phyloP scores from a whole-genome alignment of 2,329 filamentous ascomycete genomes.

The Cadophora luteo-olivacea region DNA sequence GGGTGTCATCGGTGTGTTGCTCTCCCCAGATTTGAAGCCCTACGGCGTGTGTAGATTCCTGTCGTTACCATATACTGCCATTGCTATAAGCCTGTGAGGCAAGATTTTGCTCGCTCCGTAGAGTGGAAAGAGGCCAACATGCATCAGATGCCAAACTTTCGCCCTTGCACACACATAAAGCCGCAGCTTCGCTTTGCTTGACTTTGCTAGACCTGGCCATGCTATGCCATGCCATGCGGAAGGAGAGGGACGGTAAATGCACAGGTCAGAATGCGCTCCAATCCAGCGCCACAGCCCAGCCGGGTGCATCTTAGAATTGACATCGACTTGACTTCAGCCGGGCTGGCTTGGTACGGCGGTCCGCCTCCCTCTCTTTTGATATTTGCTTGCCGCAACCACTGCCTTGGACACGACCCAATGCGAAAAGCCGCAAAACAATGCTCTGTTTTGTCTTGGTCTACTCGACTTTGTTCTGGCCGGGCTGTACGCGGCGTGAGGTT shows the following conservation, averaged over 20 bases:
- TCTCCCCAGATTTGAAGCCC: conserved; percentile 24
- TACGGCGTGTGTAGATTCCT: conserved; percentile 15
- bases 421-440: not conserved
- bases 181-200: not conserved
- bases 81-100: not conserved
- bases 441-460: not conserved
- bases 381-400: conserved; percentile 28
- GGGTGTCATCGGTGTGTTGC: conserved; percentile 25
- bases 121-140: conserved; percentile 21
- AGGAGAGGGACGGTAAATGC: not conserved
- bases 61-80: conserved; percentile 20
- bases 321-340: conserved; percentile 25
- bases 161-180: conserved; percentile 1
- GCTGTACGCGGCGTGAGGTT: conserved; percentile 16
- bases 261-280: conserved; percentile 9
- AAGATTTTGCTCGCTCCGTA: not conserved
- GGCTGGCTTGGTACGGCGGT: not conserved
- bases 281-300: conserved; percentile 28
- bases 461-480: conserved; percentile 4
- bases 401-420: not conserved
- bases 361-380: not conserved
- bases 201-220: not conserved
- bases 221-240: conserved; percentile 6
- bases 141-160: conserved; percentile 29
- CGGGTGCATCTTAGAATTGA: not conserved